Evolutionary conservation across 352 stramenopile species (phyloP).

Genomic region (Phytophthora chlamydospora): DNA sequence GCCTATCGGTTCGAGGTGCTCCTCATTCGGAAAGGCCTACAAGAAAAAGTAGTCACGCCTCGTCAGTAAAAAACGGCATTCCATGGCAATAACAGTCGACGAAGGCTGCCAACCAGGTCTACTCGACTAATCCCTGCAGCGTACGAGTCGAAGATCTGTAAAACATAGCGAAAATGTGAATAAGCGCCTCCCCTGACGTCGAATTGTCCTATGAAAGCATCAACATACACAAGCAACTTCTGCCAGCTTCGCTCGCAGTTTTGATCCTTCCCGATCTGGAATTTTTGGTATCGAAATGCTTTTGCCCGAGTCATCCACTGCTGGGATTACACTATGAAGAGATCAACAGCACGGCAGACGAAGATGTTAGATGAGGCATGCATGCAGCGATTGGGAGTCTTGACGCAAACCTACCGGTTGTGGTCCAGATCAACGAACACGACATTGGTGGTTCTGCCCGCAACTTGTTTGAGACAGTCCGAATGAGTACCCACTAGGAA

Average conservation of each 20-base stretch:
- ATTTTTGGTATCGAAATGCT: conserved; percentile 71
- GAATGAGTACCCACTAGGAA: conserved; percentile 94
- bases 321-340: conserved; percentile 65
- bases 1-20: conserved; percentile 80
- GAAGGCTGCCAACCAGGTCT: conserved; percentile 48
- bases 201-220: neutral
- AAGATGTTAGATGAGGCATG: neutral
- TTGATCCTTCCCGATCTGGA: conserved; percentile 70
- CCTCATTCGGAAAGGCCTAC: conserved; percentile 81
- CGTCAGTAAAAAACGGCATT: neutral
- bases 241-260: conserved; percentile 65
- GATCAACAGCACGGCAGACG: neutral
- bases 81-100: neutral
- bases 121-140: conserved; percentile 73
- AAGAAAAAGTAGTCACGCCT: neutral
- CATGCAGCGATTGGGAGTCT: neutral
- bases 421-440: conserved; percentile 96
- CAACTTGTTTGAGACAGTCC: conserved; percentile 70
- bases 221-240: conserved; percentile 62
- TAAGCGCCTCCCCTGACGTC: neutral
- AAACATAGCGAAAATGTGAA: neutral
- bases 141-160: conserved; percentile 83
- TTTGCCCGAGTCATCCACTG: conserved; percentile 71
- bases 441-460: conserved; percentile 77
- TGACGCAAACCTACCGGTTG: conserved; percentile 64